Evolutionary conservation across 1,284 basidiomycete genomes (phyloP), one percentile per base, ranked within the genome.

Genomic region (Sporisorium reilianum): DNA sequence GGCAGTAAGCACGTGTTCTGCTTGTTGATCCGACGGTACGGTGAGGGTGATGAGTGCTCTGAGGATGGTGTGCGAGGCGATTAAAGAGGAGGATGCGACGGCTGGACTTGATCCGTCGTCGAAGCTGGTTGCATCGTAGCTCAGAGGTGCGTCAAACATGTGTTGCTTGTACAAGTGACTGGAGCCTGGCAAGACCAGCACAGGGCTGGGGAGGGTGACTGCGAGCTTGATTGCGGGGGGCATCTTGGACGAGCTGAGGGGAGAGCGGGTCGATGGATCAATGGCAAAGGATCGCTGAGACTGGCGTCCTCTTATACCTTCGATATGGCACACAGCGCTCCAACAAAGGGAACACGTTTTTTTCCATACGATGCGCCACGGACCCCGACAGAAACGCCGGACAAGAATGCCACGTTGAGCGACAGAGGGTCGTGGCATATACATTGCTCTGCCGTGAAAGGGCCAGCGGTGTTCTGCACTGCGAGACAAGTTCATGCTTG

Each of bases 41-140:
- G 34, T 46, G 9, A 65, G 51, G 0, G 52, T 54, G 46, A 59
- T 55, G 25, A 45, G 11, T 14, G 63, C 56, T 16, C 41, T 45
- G 10, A 65, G 25, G 9, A 14, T 30, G 2, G 28, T 11, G 28
- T 38, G 16, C 2, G 36, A 38, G 5, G 28, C 1, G 20, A 23
- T 14, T 11, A 20, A 32, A 30, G 41, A 14, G 20, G 20, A 32
- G 1, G 52, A 25, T 14, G 40, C 22, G 10, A 26, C 2, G 2
- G 18, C 7, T 18, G 30, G 11, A 20, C n/a, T 5, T 1, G 25
- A 40, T 22, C 2, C 32, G 52, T 20, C 0, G 42, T 25, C 30
- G 51, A 28, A 12, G n/a, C 16, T 20, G 22, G 34, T 42, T 48
- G 44, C 10, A 23, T 41, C 55, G 34, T 56, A 56, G 10, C 45